Evolutionary conservation across 495 filamentous ascomycete species (phyloP).

Genomic region (Penicillium samsonianum): DNA sequence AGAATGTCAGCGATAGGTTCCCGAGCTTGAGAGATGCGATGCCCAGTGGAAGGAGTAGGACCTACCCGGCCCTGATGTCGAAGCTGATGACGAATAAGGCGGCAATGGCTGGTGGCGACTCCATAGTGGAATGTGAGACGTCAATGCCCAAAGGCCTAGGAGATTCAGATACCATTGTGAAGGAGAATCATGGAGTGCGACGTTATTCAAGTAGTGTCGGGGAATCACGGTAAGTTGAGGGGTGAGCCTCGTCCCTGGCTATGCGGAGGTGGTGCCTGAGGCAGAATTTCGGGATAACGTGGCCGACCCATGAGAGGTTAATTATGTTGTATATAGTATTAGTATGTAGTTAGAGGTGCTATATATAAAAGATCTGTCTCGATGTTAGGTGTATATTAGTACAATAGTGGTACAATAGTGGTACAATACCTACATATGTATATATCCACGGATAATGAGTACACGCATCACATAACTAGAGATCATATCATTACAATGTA

Average conservation of each 20-base stretch:
- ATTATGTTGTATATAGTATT: too few relatives aligned
- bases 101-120: conserved; percentile 65
- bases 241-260: conserved; percentile 13
- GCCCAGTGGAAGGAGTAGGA: conserved; percentile 11
- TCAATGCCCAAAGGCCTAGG: conserved; percentile 37
- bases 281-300: background rate
- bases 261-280: conserved; percentile 13
- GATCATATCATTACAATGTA: too few relatives aligned
- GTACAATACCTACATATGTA: too few relatives aligned
- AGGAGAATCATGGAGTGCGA: conserved; percentile 4
- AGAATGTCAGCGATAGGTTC: conserved; percentile 21
- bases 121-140: conserved; percentile 38
- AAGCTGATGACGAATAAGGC: conserved; percentile 87
- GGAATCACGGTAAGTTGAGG: conserved; percentile 25
- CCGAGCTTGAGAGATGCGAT: conserved; percentile 8
- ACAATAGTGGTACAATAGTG: too few relatives aligned
- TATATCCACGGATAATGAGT: too few relatives aligned
- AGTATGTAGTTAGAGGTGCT: too few relatives aligned
- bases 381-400: too few relatives aligned
- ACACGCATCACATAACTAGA: too few relatives aligned
- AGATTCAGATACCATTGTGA: conserved; percentile 36
- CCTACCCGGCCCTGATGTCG: conserved; percentile 80
- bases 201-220: conserved; percentile 28
- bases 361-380: too few relatives aligned
- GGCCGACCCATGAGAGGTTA: too few relatives aligned